phyloP scores from a whole-genome alignment of 345 rosid species.

The Orychophragmus violaceus region DNA sequence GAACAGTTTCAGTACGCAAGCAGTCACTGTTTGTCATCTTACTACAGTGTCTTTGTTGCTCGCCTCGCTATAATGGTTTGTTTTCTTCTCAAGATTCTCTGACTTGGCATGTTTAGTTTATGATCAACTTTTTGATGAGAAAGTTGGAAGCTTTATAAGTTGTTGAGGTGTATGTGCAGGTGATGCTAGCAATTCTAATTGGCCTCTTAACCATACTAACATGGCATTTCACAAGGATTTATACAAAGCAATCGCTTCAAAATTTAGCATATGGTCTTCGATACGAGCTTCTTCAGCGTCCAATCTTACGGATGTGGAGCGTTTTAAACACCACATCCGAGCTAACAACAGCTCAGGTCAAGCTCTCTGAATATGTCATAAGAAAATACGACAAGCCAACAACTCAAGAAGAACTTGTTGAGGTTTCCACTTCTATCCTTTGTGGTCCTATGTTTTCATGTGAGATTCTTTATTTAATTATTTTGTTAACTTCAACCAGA shows the following conservation, averaged over 20 bases:
- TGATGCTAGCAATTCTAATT: conserved; percentile 87
- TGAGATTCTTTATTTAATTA: neutral
- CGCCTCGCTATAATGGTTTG: conserved; percentile 96
- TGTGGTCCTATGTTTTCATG: too few species aligned
- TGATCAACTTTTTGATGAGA: neutral
- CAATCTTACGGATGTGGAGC: conserved; percentile 93
- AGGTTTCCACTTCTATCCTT: conserved; percentile 42
- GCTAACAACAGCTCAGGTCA: conserved; percentile 87
- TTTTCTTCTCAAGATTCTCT: neutral
- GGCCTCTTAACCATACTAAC: conserved; percentile 85
- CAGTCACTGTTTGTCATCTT: conserved; percentile 77
- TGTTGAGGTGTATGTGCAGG: conserved; percentile 48
- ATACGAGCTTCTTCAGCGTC: conserved; percentile 90
- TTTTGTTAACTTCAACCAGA: conserved; percentile 39
- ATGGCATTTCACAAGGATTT: conserved; percentile 90
- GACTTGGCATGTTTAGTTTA: neutral
- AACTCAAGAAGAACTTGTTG: conserved; percentile 77
- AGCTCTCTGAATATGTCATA: conserved; percentile 78
- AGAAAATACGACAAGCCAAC: conserved; percentile 54
- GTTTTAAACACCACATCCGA: conserved; percentile 87
- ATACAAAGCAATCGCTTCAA: conserved; percentile 68
- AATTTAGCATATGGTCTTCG: conserved; percentile 82
- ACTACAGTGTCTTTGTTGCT: conserved; percentile 92
- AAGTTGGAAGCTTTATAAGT: neutral
- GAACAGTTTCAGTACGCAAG: conserved; percentile 68